Evolutionary conservation across 305 asterid species (phyloP).

Genomic region (Nicotiana rustica): DNA sequence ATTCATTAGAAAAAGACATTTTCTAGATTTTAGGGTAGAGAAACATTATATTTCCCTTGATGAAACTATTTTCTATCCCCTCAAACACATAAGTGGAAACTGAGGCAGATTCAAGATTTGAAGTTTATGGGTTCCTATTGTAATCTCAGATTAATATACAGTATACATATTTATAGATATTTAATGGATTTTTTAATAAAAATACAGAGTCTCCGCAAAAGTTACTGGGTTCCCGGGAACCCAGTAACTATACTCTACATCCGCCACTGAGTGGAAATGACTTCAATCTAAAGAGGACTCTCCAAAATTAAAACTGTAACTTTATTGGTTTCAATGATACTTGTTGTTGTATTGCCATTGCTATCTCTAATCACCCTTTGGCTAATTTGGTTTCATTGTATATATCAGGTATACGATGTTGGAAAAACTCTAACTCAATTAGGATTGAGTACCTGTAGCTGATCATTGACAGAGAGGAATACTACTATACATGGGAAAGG

Average conservation of each 20-base stretch:
- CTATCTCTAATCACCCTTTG: background rate
- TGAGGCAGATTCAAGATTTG: too few species aligned
- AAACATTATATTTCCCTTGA: background rate
- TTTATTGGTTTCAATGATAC: background rate
- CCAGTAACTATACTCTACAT: too few species aligned
- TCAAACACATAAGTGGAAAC: background rate
- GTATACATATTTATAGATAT: too few species aligned
- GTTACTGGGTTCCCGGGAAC: too few species aligned
- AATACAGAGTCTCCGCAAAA: too few species aligned
- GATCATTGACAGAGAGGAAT: background rate
- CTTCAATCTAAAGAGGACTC: background rate
- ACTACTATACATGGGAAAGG: conserved; percentile 52
- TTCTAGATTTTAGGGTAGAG: background rate
- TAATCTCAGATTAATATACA: too few species aligned
- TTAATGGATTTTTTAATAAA: too few species aligned
- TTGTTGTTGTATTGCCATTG: background rate
- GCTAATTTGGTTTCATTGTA: background rate
- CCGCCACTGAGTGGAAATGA: background rate
- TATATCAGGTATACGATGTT: conserved; percentile 40
- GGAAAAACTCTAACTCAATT: conserved; percentile 24
- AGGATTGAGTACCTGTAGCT: background rate
- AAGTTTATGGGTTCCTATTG: too few species aligned
- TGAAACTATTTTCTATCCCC: too few species aligned
- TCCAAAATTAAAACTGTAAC: background rate
- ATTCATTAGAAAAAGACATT: background rate